Base-by-base conservation (phyloP, 257 asterid genomes). In the Nicotiana benthamiana region DNA sequence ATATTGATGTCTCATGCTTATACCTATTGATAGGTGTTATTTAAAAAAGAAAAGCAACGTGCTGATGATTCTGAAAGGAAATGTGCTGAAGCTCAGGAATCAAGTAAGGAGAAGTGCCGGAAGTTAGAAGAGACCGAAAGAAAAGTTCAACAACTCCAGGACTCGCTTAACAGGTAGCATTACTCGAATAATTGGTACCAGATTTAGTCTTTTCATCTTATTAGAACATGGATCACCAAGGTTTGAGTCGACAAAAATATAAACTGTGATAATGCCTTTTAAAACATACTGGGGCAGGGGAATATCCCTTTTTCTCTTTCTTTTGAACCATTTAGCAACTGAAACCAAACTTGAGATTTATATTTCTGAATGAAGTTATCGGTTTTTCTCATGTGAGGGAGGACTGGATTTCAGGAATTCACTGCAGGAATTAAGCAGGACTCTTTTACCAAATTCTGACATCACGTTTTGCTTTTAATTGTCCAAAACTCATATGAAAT, bases 71-170 rank as follows among this genome's bases (percentile, higher is more conserved):
- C 89, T 79, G 98, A 94, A 85, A 92, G 80, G 85, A 96, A 81
- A 84, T 87, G 74, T 77, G 87, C 86, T 24, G 97, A 92, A 82
- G 89, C 92, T 83, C 87, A 84, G 83, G 91, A 84, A 87, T 88
- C 90, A 86, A 88, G 86, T 62, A 93, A 91, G 79, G 95, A 86
- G 82, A 96, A 90, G 92, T 89, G 86, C 83, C 91, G 86, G 87
- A 91, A 92, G 90, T 83, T 96, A 68, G 99, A 94, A 82, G 98
- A 96, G 83, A 87, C 97, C 57, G 97, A 96, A 86, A 96, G 86
- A 84, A 86, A 89, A 86, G 95, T 89, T 82, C 86, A 88, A 40
- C 95, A 91, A 80, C 97, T 96, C 86, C 97, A 96, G 91, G 98
- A 94, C 80, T 89, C 98, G 78, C 82, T 94, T 86, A 92, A 83